Conservation (phyloP, 805 yeast species). For the Yarrowia sp. region DNA sequence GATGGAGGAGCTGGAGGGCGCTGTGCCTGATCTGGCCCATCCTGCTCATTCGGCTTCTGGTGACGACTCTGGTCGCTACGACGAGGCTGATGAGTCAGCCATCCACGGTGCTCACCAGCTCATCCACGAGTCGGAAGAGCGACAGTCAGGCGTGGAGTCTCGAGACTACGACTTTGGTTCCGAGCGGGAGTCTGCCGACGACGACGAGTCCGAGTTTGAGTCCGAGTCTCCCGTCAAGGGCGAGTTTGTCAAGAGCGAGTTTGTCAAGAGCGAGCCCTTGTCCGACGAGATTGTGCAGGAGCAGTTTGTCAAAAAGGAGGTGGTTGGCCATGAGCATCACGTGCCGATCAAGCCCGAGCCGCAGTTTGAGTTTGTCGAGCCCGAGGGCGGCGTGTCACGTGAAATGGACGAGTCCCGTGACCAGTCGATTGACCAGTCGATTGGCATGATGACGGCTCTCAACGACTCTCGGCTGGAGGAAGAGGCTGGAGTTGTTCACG, state of each 20-base stretch:
- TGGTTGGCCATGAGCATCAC: background rate
- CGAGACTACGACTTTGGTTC: slow-evolving; percentile 11
- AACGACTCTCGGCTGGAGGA: slow-evolving; percentile 11
- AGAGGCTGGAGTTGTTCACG: background rate
- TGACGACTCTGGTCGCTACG: slow-evolving; percentile 3
- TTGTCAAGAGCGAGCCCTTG: no score
- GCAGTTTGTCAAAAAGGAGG: slow-evolving; percentile 20
- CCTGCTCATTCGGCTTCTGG: slow-evolving; percentile 5
- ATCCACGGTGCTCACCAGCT: background rate
- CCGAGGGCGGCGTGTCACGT: background rate
- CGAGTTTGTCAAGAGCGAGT: slow-evolving; percentile 12
- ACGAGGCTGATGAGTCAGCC: slow-evolving; percentile 17
- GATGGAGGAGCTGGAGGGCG: slow-evolving; percentile 12
- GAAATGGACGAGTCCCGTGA: background rate
- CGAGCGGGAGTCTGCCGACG: background rate
- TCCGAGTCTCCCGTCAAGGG: slow-evolving; percentile 13
- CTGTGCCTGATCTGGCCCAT: background rate
- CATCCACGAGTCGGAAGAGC: background rate
- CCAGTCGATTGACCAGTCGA: background rate
- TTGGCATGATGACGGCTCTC: slow-evolving; percentile 31
- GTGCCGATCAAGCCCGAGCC: slow-evolving; percentile 18
- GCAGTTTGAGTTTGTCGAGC: slow-evolving; percentile 16
- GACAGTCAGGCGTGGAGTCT: background rate
- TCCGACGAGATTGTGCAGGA: background rate
- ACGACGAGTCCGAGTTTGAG: slow-evolving; percentile 3